Evolutionary conservation across 2,329 filamentous ascomycete genomes (phyloP).

Genomic region (Colletotrichum echinochloae): DNA sequence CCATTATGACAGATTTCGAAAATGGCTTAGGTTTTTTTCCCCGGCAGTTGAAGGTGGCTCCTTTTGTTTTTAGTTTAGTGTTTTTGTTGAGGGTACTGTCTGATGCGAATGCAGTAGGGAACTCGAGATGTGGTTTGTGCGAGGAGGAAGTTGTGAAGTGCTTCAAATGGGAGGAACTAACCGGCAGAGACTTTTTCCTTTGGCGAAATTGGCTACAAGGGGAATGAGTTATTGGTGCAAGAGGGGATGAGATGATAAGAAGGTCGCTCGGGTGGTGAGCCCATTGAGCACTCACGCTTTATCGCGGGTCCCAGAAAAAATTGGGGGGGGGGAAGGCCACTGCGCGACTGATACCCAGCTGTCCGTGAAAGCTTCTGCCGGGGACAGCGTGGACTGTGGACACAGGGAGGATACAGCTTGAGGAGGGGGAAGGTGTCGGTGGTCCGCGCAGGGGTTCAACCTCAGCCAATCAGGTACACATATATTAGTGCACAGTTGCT

Average conservation of each 20-base stretch:
- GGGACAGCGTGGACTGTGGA: constrained; percentile 21
- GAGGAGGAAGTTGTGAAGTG: not conserved
- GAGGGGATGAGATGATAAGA: constrained; percentile 27
- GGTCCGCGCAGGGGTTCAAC: constrained; percentile 26
- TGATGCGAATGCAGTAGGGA: not conserved
- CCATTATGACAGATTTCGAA: constrained; percentile 41
- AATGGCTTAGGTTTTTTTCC: constrained; percentile 19
- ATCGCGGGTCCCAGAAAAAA: constrained; percentile 35
- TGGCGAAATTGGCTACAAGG: constrained; percentile 14
- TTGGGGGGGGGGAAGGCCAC: constrained; percentile 34
- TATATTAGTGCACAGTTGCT: constrained; percentile 36
- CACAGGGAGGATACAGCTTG: constrained; percentile 22
- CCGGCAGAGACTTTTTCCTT: constrained; percentile 17
- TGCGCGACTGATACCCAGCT: constrained; percentile 28
- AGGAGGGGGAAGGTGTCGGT: constrained; percentile 18
- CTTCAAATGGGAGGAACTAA: not conserved
- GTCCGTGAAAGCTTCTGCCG: constrained; percentile 31
- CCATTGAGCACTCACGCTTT: constrained; percentile 22
- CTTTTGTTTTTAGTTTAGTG: constrained; percentile 17
- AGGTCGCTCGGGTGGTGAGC: constrained; percentile 38
- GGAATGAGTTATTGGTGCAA: constrained; percentile 7
- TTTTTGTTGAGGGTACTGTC: constrained; percentile 23
- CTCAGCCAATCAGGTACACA: constrained; percentile 23
- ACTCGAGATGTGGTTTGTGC: constrained; percentile 2
- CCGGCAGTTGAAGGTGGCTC: constrained; percentile 31